phyloP scores from a whole-genome alignment of 495 filamentous ascomycete genomes.

The Hyaloscypha hepaticicola region DNA sequence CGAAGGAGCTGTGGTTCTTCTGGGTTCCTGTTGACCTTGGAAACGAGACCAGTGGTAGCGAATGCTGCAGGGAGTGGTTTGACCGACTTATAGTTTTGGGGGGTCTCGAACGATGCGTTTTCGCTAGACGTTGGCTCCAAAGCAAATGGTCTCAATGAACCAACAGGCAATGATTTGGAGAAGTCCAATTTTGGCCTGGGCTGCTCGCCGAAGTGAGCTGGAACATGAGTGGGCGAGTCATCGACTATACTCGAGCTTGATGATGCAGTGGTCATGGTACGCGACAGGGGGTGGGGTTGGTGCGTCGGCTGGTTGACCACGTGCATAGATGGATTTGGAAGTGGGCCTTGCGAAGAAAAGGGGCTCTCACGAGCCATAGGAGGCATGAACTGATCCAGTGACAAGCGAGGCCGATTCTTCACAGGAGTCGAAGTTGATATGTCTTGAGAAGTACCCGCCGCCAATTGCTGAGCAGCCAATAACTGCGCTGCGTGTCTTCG shows the following conservation, averaged over 20 bases:
- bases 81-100: conserved; percentile 76
- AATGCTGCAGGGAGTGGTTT: conserved; percentile 86
- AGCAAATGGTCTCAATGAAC: conserved; percentile 52
- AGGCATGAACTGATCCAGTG: conserved; percentile 70
- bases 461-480: conserved; percentile 37
- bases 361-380: conserved; percentile 60
- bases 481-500: conserved; percentile 47
- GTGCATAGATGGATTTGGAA: conserved; percentile 58
- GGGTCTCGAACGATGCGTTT: conserved; percentile 69
- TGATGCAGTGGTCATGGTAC: conserved; percentile 79
- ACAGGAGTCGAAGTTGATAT: conserved; percentile 48
- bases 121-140: conserved; percentile 37
- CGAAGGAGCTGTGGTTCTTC: conserved; percentile 56
- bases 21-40: conserved; percentile 68
- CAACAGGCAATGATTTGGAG: conserved; percentile 76
- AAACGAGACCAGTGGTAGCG: conserved; percentile 90
- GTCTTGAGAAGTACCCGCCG: conserved; percentile 42
- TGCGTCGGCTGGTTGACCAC: conserved; percentile 40
- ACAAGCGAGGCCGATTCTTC: conserved; percentile 64
- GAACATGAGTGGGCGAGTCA: conserved; percentile 71
- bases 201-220: conserved; percentile 51
- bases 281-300: conserved; percentile 81
- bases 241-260: conserved; percentile 73
- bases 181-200: conserved; percentile 62
- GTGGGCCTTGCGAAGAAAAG: conserved; percentile 50